Conservation (phyloP, 2,329 filamentous ascomycete species). For the Aspergillus sp. region DNA sequence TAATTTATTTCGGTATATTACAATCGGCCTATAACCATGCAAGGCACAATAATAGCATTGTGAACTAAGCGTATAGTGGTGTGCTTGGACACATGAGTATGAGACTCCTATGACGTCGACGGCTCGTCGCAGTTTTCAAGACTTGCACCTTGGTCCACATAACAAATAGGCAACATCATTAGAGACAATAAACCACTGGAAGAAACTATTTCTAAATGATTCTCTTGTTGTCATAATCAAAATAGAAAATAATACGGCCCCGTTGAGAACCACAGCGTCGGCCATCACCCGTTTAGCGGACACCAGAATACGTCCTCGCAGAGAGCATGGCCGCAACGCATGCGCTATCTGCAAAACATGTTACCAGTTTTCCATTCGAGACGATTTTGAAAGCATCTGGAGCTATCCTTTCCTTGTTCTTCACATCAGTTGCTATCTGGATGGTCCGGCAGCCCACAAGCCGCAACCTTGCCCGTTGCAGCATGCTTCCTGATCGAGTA, state of each 20-base stretch:
- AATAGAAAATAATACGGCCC: too few species aligned
- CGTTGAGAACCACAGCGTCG: too few species aligned
- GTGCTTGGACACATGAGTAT: not conserved
- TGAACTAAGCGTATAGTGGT: too few species aligned
- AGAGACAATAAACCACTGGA: not conserved
- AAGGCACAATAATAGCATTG: too few species aligned
- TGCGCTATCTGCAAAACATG: not conserved
- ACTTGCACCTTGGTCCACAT: too few species aligned
- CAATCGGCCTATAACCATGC: too few species aligned
- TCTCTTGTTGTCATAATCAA: too few species aligned
- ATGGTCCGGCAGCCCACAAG: constrained; percentile 14
- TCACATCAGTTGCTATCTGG: constrained; percentile 8
- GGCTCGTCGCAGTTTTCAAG: not conserved
- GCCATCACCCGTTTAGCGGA: too few species aligned
- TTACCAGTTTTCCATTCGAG: not conserved
- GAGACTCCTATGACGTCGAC: not conserved
- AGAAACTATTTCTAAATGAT: not conserved
- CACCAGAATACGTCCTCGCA: constrained; percentile 1
- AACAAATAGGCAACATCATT: too few species aligned
- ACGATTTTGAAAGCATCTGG: constrained; percentile 4
- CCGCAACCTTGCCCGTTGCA: constrained; percentile 9
- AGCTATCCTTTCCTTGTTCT: constrained; percentile 1
- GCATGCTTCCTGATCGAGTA: constrained; percentile 47
- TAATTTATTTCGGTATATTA: too few species aligned
- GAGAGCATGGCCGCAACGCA: not conserved